These are phyloP conservation scores for Suillus decipiens DNA, from an alignment of 768 basidiomycete genomes.

Conservation along the genomic window DNA sequence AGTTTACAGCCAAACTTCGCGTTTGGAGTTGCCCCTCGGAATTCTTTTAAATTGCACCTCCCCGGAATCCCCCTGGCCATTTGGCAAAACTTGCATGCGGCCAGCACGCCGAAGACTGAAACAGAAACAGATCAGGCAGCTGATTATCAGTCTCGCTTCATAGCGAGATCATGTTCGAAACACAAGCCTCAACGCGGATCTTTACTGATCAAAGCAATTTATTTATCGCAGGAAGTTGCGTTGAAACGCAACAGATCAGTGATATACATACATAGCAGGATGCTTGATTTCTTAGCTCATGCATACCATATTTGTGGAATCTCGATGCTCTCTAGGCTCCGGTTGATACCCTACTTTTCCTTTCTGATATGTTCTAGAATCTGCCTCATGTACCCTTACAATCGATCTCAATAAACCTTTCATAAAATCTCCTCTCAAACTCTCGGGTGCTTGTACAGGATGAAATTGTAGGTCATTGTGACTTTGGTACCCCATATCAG, in stretches of 20 bases:
- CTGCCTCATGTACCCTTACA: neutral
- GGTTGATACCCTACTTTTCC: neutral
- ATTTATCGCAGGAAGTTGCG: neutral
- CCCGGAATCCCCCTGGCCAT: neutral
- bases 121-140: neutral
- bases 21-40: neutral
- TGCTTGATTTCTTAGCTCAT: neutral
- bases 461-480: neutral
- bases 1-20: conserved; percentile 2
- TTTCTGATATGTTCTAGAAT: neutral
- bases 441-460: neutral
- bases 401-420: neutral
- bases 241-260: neutral
- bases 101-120: neutral
- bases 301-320: neutral
- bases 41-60: neutral
- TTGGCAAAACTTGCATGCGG: neutral
- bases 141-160: neutral
- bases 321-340: neutral
- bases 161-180: neutral
- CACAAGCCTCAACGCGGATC: neutral
- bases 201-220: neutral
- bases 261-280: neutral
- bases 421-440: neutral
- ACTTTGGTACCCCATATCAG: neutral